Conservation (phyloP, 495 filamentous ascomycete species). For the Neurospora sp. region DNA sequence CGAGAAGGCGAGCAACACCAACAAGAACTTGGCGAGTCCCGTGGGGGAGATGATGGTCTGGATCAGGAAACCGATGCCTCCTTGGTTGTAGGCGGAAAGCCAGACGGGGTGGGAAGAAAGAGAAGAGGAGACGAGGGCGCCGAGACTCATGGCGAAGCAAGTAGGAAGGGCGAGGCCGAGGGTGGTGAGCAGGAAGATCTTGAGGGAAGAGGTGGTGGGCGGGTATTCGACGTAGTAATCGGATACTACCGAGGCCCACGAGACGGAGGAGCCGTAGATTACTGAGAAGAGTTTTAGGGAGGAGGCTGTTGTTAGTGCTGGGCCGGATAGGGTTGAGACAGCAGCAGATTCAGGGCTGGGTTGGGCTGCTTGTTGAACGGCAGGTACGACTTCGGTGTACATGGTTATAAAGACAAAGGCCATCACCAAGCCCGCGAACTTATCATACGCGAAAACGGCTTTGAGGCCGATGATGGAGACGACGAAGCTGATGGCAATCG, state of each 20-base stretch:
- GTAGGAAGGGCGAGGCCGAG: slow-evolving; percentile 44
- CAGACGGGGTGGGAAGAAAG: slow-evolving; percentile 39
- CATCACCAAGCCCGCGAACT: slow-evolving; percentile 38
- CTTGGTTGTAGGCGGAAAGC: slow-evolving; percentile 32
- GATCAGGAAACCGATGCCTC: slow-evolving; percentile 51
- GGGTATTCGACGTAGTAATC: slow-evolving; percentile 59
- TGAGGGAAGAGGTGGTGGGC: slow-evolving; percentile 35
- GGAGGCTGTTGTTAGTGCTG: slow-evolving; percentile 34
- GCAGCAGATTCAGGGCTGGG: neutral
- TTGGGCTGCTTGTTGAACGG: neutral
- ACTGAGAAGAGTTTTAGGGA: slow-evolving; percentile 44
- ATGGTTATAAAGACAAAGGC: slow-evolving; percentile 50
- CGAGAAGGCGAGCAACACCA: slow-evolving; percentile 45
- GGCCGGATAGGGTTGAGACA: slow-evolving; percentile 20
- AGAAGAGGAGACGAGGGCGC: slow-evolving; percentile 42
- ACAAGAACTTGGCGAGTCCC: slow-evolving; percentile 49
- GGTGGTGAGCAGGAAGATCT: slow-evolving; percentile 42
- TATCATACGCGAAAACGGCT: slow-evolving; percentile 32
- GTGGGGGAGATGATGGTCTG: slow-evolving; percentile 43
- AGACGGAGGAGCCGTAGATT: slow-evolving; percentile 48
- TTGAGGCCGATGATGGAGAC: slow-evolving; percentile 39
- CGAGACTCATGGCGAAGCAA: slow-evolving; percentile 44
- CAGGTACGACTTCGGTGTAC: slow-evolving; percentile 18
- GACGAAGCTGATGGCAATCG: slow-evolving; percentile 29
- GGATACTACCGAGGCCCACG: slow-evolving; percentile 49